Conservation (phyloP, 352 stramenopile genomes). For the Achlya hypogyna region DNA sequence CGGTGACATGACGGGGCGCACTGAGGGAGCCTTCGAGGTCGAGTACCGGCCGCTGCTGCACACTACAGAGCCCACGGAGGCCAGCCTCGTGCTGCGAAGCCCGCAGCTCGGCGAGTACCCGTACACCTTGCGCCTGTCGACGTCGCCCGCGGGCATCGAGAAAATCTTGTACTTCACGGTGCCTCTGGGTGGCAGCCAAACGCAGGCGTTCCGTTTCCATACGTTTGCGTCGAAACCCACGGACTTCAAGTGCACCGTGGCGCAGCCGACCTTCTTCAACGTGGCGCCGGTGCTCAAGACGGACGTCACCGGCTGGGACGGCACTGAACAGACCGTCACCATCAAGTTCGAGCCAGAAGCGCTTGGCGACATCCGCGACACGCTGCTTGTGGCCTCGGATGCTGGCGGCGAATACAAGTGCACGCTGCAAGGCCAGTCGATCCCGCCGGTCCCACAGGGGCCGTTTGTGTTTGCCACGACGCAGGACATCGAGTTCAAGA, state of each 20-base stretch:
- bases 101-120: slow-evolving; percentile 82
- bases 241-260: slow-evolving; percentile 51
- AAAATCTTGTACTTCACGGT: slow-evolving; percentile 75
- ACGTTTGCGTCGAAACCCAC: slow-evolving; percentile 31
- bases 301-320: slow-evolving; percentile 66
- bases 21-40: slow-evolving; percentile 82
- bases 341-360: slow-evolving; percentile 85
- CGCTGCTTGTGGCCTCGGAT: slow-evolving; percentile 50
- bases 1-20: slow-evolving; percentile 47
- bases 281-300: slow-evolving; percentile 40
- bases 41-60: slow-evolving; percentile 82
- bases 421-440: slow-evolving; percentile 62
- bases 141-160: slow-evolving; percentile 58
- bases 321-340: slow-evolving; percentile 40
- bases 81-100: slow-evolving; percentile 61
- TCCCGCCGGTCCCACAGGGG: slow-evolving; percentile 70
- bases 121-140: slow-evolving; percentile 72
- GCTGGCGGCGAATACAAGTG: slow-evolving; percentile 77
- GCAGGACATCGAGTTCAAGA: slow-evolving; percentile 83
- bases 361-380: slow-evolving; percentile 78
- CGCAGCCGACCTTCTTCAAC: slow-evolving; percentile 59
- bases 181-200: slow-evolving; percentile 63
- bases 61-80: slow-evolving; percentile 32
- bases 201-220: slow-evolving; percentile 72
- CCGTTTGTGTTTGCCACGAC: slow-evolving; percentile 57